Evolutionary conservation across 2,329 filamentous ascomycete genomes (phyloP).

Genomic region (Aspergillus felis): DNA sequence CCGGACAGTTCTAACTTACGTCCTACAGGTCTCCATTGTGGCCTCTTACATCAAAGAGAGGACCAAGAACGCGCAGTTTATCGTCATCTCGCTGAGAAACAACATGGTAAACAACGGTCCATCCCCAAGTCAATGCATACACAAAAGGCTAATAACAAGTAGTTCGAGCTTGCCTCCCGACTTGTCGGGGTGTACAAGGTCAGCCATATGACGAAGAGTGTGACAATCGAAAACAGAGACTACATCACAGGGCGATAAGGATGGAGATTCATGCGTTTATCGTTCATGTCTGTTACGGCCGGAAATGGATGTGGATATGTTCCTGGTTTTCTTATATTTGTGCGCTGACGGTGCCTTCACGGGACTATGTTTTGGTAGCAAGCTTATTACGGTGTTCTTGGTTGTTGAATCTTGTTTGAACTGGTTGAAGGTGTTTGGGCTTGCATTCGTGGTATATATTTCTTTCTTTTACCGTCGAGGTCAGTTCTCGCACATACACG

Average conservation of each 20-base stretch:
- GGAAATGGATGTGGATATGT: background rate
- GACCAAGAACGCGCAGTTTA: constrained; percentile 98
- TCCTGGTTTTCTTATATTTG: background rate
- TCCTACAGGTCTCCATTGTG: constrained; percentile 79
- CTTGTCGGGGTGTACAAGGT: constrained; percentile 99
- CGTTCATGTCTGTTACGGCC: background rate
- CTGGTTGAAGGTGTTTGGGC: background rate
- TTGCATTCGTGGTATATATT: background rate
- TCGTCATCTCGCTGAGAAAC: constrained; percentile 95
- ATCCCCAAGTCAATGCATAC: background rate
- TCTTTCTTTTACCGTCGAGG: background rate
- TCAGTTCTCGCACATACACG: background rate
- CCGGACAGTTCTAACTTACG: constrained; percentile 6
- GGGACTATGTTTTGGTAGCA: background rate
- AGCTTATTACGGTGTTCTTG: background rate
- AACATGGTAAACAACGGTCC: constrained; percentile 65
- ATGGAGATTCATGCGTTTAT: background rate
- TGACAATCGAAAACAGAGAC: constrained; percentile 81
- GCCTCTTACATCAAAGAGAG: constrained; percentile 98
- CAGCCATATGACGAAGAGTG: constrained; percentile 96
- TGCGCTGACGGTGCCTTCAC: background rate
- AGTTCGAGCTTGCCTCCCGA: constrained; percentile 90
- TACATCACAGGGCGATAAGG: constrained; percentile 53
- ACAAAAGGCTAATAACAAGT: constrained; percentile 5
- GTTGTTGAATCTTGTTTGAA: background rate